phyloP scores from a whole-genome alignment of 805 yeast genomes.

The Candida endomychidarum region DNA sequence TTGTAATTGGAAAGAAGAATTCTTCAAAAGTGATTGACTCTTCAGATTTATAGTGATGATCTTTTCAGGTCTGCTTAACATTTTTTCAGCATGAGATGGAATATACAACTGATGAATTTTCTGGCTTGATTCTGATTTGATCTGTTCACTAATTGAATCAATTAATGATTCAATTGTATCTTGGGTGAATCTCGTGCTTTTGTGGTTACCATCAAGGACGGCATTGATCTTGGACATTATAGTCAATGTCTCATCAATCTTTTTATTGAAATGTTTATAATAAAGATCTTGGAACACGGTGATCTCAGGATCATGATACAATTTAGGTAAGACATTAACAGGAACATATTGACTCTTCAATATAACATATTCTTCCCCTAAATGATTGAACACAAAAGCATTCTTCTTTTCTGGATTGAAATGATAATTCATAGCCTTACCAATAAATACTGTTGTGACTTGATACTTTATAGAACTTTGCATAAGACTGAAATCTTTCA shows the following conservation, averaged over 20 bases:
- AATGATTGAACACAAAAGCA: conserved; percentile 30
- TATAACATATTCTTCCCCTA: conserved; percentile 42
- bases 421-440: conserved; percentile 34
- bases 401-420: conserved; percentile 17
- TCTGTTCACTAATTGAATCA: conserved; percentile 7
- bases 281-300: conserved; percentile 21
- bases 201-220: background rate
- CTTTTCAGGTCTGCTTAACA: conserved; percentile 1
- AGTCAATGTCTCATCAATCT: conserved; percentile 28
- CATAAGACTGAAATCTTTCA: conserved; percentile 28
- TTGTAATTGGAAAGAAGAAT: background rate
- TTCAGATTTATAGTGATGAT: background rate
- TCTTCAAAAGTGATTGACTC: background rate
- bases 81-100: conserved; percentile 9
- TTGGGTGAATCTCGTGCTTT: background rate
- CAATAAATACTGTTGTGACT: conserved; percentile 38
- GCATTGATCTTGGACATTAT: conserved; percentile 1
- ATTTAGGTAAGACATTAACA: conserved; percentile 8
- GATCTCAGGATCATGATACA: conserved; percentile 8
- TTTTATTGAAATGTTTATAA: conserved; percentile 23
- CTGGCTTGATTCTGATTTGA: conserved; percentile 1
- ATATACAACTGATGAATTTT: conserved; percentile 25
- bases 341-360: conserved; percentile 25
- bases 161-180: conserved; percentile 2
- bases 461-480: conserved; percentile 31